Evolutionary conservation across 2,329 filamentous ascomycete genomes (phyloP).

Genomic region (Ilyonectria robusta): DNA sequence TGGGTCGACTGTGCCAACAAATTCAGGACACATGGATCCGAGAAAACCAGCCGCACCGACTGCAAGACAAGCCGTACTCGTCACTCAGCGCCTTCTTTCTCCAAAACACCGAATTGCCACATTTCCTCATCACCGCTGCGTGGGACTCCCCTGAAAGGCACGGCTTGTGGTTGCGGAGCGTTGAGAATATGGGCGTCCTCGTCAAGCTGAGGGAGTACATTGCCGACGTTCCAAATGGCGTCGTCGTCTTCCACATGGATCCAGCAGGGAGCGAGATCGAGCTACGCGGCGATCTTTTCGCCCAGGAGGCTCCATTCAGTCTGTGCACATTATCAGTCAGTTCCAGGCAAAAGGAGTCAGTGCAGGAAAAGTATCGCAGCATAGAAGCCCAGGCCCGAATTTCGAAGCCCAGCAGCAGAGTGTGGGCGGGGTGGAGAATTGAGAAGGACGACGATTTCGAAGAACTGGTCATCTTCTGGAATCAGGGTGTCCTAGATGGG

Average conservation of each 20-base stretch:
- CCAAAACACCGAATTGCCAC: constrained; percentile 53
- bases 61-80: constrained; percentile 47
- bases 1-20: constrained; percentile 50
- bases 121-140: constrained; percentile 60
- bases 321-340: constrained; percentile 54
- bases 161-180: constrained; percentile 59
- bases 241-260: constrained; percentile 60
- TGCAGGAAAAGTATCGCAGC: constrained; percentile 52
- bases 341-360: constrained; percentile 48
- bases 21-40: constrained; percentile 59
- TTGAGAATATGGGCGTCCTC: constrained; percentile 57
- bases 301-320: constrained; percentile 49
- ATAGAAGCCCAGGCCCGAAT: constrained; percentile 51
- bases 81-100: constrained; percentile 55
- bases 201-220: constrained; percentile 52
- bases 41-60: constrained; percentile 53
- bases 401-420: constrained; percentile 48
- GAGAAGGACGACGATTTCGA: constrained; percentile 54
- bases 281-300: constrained; percentile 44
- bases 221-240: constrained; percentile 48
- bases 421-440: constrained; percentile 60
- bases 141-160: constrained; percentile 62
- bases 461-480: constrained; percentile 59
- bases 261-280: constrained; percentile 47
- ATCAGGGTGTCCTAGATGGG: constrained; percentile 54